Conservation (phyloP, 345 rosid species). For the Populus nigra region DNA sequence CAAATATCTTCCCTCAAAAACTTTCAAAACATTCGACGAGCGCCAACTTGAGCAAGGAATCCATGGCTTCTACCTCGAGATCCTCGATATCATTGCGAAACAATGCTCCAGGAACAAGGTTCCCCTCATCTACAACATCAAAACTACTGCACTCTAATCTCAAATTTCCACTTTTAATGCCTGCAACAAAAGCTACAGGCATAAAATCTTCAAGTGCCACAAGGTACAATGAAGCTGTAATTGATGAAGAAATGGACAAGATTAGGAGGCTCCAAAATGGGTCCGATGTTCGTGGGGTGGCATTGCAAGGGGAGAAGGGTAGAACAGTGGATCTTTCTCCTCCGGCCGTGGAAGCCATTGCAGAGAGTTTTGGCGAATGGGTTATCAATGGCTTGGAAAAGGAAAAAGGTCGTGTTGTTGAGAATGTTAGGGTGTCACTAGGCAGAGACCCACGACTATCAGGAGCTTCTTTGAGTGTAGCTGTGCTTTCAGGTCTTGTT, state of each 20-base stretch:
- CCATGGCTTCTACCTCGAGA: constrained; percentile 37
- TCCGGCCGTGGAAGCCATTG: constrained; percentile 81
- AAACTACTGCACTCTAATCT: constrained; percentile 7
- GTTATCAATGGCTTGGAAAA: constrained; percentile 42
- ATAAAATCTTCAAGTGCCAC: constrained; percentile 32
- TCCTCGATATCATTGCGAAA: constrained; percentile 25
- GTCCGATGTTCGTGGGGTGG: constrained; percentile 91
- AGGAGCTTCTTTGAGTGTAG: constrained; percentile 60
- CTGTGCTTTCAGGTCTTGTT: constrained; percentile 69
- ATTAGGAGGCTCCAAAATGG: constrained; percentile 85
- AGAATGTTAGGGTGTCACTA: constrained; percentile 55
- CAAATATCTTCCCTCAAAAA: constrained; percentile 7
- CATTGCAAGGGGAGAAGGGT: constrained; percentile 80
- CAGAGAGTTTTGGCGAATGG: constrained; percentile 95
- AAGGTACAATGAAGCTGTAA: constrained; percentile 38
- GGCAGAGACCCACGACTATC: constrained; percentile 85
- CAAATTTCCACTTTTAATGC: constrained; percentile 14
- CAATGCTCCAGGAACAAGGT: constrained; percentile 30
- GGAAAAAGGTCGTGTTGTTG: constrained; percentile 24
- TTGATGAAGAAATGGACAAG: constrained; percentile 73
- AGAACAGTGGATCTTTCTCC: constrained; percentile 70
- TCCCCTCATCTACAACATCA: constrained; percentile 22
- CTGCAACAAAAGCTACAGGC: constrained; percentile 3
- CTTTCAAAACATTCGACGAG: constrained; percentile 8
- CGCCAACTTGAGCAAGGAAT: constrained; percentile 13